Base-by-base conservation (phyloP, 805 yeast genomes). In the Candida fluviatilis region DNA sequence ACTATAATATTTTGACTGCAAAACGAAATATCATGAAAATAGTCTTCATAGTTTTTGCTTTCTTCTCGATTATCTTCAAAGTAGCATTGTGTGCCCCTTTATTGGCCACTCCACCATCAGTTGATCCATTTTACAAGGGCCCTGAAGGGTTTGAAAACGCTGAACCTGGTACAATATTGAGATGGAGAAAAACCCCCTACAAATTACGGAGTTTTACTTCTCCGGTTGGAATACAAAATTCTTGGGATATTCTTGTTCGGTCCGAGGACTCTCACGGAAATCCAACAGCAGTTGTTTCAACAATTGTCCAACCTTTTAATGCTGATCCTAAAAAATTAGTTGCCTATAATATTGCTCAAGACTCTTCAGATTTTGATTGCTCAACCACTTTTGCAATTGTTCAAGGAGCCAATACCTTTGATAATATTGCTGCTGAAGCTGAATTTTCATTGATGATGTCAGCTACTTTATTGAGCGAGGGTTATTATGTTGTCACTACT, bases 401-500 rank as follows among this genome's bases (percentile, higher is more conserved):
- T 26, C 25, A 34, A 18, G 53, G 52, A 17, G 42, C 50, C 12
- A 16, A 27, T 4, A 28, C 44, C 4, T 12, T 44, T 16, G 19
- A 10, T 2, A 47, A 45, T 18, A 15, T 48, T 19, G 19, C 36
- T 14, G 28, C 47, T 1, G 44, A 48, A 32, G 42, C 46, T 2
- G 58, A 49, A 40, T 44, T 41, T 40, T 40, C 36, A n/a, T 38
- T 46, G 14, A 40, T 52, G 17, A 51, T 46, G 16, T 46, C 42
- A 8, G 54, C 54, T 13, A 16, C 30, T 10, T 27, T 13, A 7
- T 46, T 56, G 26, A 12, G 19, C 16, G 39, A 53, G 17, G 71
- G 70, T 7, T 64, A 57, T 50, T 57, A 48, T 42, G 65, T 64
- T 3, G 54, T 58, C 1, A 47, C 51, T 4, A 59, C 69, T 0